Base-by-base conservation (phyloP, 2,329 filamentous ascomycete genomes). In the Cercospora nicotianae region DNA sequence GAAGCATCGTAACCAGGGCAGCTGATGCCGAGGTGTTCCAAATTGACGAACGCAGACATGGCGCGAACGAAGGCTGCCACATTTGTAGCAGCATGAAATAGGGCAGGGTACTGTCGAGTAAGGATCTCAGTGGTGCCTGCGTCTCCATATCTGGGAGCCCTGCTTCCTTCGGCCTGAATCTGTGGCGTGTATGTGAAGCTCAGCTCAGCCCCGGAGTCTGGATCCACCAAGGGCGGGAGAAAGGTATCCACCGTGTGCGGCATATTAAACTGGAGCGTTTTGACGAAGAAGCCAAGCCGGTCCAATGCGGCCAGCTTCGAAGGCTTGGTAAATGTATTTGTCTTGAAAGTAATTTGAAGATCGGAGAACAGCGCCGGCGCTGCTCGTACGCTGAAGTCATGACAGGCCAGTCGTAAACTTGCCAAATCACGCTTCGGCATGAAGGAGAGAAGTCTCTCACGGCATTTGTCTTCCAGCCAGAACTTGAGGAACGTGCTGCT, bases 31-130 rank as follows among this genome's bases (percentile, higher is more conserved):
- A 97, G 83, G 77, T 94, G 91, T 57, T 87, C 84, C 74, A 97
- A 82, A 73, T 90, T 90, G 67, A 87, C 82, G 75, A 96, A 79
- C 70, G 89, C 83, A 39, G 85, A 86, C 76, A 96, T 84, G 60
- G 91, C 91, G 70, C 88, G 85, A 73, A 94, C 89, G 81, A 97
- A 96, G 45, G 91, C 91, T 5, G 91, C 87, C 6, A 96, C 90
- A 76, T 97, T 95, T 69, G 92, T 94, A 7, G 93, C 91, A 6
- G 93, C 91, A 76, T 97, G 93, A 81, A 96, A 96, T 2, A 96
- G 82, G 5, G 93, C 92, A 63, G 92, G 92, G 75, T 96, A 96
- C 80, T 96, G 93, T 77, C 92, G 89, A 13, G 92, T 91, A 69
- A 96, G 84, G 67, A 96, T 86, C 76, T 94, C 90, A 69, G 90